A percentile compares a stretch with the other conserved stretches of the same genome.
Conservation (phyloP, 2,329 filamentous ascomycete species). For the Fusarium foetens region DNA sequence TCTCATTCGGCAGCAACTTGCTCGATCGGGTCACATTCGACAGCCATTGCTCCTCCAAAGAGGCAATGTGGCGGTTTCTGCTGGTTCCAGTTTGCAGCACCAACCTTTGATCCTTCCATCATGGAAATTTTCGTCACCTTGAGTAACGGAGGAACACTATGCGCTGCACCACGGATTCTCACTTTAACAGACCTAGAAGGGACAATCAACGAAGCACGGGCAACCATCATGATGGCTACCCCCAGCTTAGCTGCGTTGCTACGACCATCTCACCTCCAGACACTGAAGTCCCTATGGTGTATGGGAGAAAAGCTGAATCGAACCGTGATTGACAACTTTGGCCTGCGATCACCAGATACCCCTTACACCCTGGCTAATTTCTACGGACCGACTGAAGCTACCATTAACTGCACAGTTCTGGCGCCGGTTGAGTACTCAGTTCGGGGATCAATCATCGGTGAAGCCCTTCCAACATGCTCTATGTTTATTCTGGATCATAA, state of each 20-base stretch:
- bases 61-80: constrained; percentile 41
- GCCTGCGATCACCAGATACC: constrained; percentile 44
- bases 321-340: constrained; percentile 43
- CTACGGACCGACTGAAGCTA: constrained; percentile 45
- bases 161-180: constrained; percentile 45
- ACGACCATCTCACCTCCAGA: not conserved
- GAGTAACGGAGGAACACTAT: constrained; percentile 59
- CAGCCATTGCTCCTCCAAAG: not conserved
- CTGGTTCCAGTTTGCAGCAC: constrained; percentile 52
- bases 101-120: constrained; percentile 78
- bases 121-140: constrained; percentile 87
- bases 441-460: constrained; percentile 51
- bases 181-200: constrained; percentile 41
- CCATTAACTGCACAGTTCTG: constrained; percentile 41
- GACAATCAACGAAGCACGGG: constrained; percentile 45
- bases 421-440: constrained; percentile 32
- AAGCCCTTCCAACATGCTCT: constrained; percentile 49
- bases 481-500: constrained; percentile 43
- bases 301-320: constrained; percentile 16
- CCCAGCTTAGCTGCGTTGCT: constrained; percentile 51
- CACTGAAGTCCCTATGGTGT: not conserved
- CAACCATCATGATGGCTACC: constrained; percentile 52
- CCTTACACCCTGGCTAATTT: constrained; percentile 37
- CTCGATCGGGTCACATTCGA: not conserved
- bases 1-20: constrained; percentile 2